Evolutionary conservation across 805 yeast species (phyloP).

Genomic region (Candida ovalis): DNA sequence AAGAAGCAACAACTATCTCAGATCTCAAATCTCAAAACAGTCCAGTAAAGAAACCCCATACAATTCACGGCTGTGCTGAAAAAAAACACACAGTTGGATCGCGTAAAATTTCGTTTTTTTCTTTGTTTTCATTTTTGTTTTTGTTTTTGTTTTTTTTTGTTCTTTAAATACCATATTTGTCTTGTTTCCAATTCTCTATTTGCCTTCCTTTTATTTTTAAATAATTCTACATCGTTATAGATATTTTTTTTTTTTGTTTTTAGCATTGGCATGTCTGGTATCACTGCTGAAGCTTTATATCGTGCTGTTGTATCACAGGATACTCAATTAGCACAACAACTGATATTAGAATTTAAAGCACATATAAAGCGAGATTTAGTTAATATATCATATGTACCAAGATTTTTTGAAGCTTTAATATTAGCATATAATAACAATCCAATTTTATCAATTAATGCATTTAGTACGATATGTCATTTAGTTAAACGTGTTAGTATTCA

Average conservation of each 20-base stretch:
- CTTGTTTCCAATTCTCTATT: neutral
- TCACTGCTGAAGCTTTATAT: slow-evolving; percentile 23
- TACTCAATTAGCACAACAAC: slow-evolving; percentile 18
- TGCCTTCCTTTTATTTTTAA: no score
- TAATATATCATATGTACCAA: slow-evolving; percentile 44
- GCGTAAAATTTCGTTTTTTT: slow-evolving; percentile 3
- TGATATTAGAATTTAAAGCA: slow-evolving; percentile 39
- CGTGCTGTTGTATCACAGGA: slow-evolving; percentile 23
- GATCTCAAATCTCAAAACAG: no score
- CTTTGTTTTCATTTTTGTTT: neutral
- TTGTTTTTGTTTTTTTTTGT: neutral
- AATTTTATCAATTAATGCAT: slow-evolving; percentile 40
- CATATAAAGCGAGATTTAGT: slow-evolving; percentile 55
- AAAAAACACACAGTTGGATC: neutral
- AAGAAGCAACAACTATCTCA: no score
- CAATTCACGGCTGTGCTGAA: neutral
- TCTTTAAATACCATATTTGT: neutral
- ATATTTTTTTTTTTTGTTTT: no score
- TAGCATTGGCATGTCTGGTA: slow-evolving; percentile 19
- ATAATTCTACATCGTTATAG: no score
- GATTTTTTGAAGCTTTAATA: slow-evolving; percentile 47
- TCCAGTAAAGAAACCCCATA: no score
- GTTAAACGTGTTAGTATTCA: slow-evolving; percentile 58
- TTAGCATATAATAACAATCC: slow-evolving; percentile 41
- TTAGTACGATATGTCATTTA: slow-evolving; percentile 51